These are phyloP conservation scores for Saksenaea vasiformis DNA, from an alignment of 371 early-diverging fungal genomes.

Conservation along the genomic window DNA sequence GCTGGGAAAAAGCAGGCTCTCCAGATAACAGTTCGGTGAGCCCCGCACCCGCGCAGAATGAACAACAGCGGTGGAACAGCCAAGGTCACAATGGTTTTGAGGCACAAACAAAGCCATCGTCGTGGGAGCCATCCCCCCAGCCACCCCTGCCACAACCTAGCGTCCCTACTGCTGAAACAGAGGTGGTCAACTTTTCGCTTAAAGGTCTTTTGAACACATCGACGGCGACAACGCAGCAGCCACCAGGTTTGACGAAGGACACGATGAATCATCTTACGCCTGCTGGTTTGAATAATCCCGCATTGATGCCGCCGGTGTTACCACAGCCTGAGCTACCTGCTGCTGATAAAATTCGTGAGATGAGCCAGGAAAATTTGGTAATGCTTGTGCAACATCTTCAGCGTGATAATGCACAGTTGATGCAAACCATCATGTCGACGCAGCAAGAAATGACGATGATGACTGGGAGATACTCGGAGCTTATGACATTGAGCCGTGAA, in stretches of 20 bases:
- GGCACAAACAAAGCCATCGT: too few relatives aligned
- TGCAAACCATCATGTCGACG: slow-evolving; percentile 41
- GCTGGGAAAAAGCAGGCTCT: too few relatives aligned
- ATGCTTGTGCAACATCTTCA: slow-evolving; percentile 37
- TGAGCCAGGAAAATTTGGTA: slow-evolving; percentile 25
- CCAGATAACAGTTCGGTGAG: too few relatives aligned
- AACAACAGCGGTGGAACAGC: too few relatives aligned
- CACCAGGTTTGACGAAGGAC: not conserved
- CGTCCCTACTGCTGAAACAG: not conserved
- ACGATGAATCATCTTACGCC: not conserved
- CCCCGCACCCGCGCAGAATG: too few relatives aligned
- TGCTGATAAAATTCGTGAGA: slow-evolving; percentile 8
- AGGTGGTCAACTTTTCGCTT: not conserved
- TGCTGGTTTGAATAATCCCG: not conserved
- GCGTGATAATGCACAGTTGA: slow-evolving; percentile 43
- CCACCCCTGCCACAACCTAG: too few relatives aligned
- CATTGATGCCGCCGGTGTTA: not conserved
- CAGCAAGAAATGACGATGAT: slow-evolving; percentile 50
- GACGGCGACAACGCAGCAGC: not conserved
- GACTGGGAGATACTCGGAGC: slow-evolving; percentile 40
- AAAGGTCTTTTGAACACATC: not conserved
- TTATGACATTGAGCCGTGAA: slow-evolving; percentile 44
- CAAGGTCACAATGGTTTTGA: too few relatives aligned
- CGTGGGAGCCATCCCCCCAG: not conserved
- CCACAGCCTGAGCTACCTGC: not conserved